These are phyloP conservation scores for Odonthalia washingtoniensis DNA, from an alignment of 31 red algal genomes.

Conservation along the genomic window DNA sequence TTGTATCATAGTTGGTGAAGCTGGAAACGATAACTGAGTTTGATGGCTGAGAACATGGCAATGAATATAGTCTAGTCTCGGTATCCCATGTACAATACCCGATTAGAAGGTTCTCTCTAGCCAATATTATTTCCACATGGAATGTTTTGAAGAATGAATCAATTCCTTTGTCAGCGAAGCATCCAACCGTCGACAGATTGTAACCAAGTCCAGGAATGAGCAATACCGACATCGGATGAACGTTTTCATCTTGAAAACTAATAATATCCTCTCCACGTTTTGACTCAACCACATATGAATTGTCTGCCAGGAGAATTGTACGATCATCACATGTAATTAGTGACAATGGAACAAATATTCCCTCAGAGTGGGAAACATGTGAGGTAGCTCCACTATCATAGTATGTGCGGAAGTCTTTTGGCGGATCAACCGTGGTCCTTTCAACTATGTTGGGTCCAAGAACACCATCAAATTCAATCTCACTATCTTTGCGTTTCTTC, in stretches of 20 bases:
- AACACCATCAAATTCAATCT: not conserved
- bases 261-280: conserved; percentile 1
- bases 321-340: not conserved
- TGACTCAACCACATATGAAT: not conserved
- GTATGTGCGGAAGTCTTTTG: conserved; percentile 14
- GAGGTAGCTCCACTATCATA: conserved; percentile 25
- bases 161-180: conserved; percentile 24
- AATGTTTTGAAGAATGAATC: not conserved
- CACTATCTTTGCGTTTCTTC: no score
- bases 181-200: conserved; percentile 8
- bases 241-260: not conserved
- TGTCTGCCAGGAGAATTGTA: conserved; percentile 14
- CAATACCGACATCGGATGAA: not conserved
- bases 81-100: not conserved
- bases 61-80: not conserved
- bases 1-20: not conserved
- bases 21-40: not conserved
- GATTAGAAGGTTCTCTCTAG: not conserved
- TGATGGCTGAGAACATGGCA: not conserved
- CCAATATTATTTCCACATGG: not conserved
- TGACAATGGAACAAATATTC: not conserved
- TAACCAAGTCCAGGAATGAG: conserved; percentile 25
- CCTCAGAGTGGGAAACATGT: conserved; percentile 18
- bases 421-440: conserved; percentile 1
- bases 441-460: conserved; percentile 1